Evolutionary conservation across 163 green algal species (phyloP).

Genomic region (Scenedesmus sp.): DNA sequence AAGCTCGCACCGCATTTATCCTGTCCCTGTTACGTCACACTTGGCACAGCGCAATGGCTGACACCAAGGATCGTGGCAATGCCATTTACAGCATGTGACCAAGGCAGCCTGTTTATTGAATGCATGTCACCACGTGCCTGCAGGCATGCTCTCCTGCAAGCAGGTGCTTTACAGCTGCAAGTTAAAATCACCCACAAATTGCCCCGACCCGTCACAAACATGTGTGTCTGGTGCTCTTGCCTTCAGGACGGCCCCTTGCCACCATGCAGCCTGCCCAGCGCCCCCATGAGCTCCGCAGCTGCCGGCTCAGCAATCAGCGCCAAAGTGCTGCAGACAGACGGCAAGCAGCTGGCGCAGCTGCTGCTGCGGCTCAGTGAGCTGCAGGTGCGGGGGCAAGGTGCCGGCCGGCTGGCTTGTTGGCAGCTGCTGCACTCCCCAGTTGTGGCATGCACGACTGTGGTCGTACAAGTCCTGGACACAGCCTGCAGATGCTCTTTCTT

Average conservation of each 20-base stretch:
- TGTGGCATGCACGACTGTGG: not conserved
- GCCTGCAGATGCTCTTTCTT: too few species aligned
- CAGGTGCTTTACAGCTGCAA: not conserved
- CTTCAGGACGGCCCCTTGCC: not conserved
- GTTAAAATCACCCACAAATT: not conserved
- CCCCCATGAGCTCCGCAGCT: not conserved
- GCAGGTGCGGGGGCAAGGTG: not conserved
- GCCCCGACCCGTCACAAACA: too few species aligned
- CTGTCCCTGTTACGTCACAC: too few species aligned
- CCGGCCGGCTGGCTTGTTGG: not conserved
- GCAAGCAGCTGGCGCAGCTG: conserved; percentile 42
- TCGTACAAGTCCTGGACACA: too few species aligned
- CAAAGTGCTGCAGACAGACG: conserved; percentile 47
- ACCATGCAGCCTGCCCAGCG: not conserved
- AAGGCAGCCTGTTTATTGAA: too few species aligned
- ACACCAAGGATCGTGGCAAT: too few species aligned
- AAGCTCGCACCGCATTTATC: too few species aligned
- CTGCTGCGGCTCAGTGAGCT: conserved; percentile 38
- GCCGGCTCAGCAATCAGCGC: not conserved
- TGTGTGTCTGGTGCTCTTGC: too few species aligned
- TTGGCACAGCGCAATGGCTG: too few species aligned
- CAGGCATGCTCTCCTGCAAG: not conserved
- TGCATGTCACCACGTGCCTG: too few species aligned
- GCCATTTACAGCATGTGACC: too few species aligned
- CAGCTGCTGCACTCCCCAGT: not conserved